Evolutionary conservation across 768 basidiomycete genomes (phyloP).

Genomic region (Dioszegia aurantiaca): DNA sequence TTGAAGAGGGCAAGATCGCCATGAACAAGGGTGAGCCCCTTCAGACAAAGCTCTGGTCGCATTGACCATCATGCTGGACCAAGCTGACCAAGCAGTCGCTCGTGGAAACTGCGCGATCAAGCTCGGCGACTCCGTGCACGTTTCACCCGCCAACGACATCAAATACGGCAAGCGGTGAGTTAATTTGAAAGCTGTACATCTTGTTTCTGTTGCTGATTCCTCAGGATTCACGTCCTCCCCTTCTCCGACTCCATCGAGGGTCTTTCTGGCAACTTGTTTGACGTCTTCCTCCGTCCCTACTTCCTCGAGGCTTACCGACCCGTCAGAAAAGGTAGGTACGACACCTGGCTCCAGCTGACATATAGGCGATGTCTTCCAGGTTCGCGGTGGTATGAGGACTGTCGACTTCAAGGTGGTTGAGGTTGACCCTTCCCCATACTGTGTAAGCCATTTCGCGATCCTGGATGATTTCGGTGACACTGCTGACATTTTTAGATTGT

Average conservation of each 20-base stretch:
- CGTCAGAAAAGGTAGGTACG: slow-evolving; percentile 38
- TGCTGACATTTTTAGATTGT: slow-evolving; percentile 62
- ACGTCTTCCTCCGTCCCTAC: slow-evolving; percentile 96
- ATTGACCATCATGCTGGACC: neutral
- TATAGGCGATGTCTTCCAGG: slow-evolving; percentile 93
- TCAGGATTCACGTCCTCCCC: slow-evolving; percentile 78
- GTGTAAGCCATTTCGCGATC: slow-evolving; percentile 72
- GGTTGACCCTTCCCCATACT: slow-evolving; percentile 95
- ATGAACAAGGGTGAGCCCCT: slow-evolving; percentile 75
- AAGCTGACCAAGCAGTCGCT: slow-evolving; percentile 62
- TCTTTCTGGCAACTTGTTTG: slow-evolving; percentile 95
- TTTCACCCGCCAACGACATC: slow-evolving; percentile 94
- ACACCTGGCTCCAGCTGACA: slow-evolving; percentile 2
- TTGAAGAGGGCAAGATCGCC: slow-evolving; percentile 96
- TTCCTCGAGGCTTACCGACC: slow-evolving; percentile 79
- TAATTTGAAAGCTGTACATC: neutral
- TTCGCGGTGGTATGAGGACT: slow-evolving; percentile 95
- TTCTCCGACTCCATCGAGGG: slow-evolving; percentile 99
- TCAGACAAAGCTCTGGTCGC: no score
- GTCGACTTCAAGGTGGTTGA: slow-evolving; percentile 97
- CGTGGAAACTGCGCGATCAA: slow-evolving; percentile 97
- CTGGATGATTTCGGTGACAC: slow-evolving; percentile 30
- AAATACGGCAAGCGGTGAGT: slow-evolving; percentile 87
- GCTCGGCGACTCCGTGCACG: slow-evolving; percentile 91
- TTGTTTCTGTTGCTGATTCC: neutral